A percentile compares a stretch with the other conserved stretches of the same genome.
These are phyloP conservation scores for Ogataea ramenticola DNA, from an alignment of 805 yeast species.

Conservation along the genomic window DNA sequence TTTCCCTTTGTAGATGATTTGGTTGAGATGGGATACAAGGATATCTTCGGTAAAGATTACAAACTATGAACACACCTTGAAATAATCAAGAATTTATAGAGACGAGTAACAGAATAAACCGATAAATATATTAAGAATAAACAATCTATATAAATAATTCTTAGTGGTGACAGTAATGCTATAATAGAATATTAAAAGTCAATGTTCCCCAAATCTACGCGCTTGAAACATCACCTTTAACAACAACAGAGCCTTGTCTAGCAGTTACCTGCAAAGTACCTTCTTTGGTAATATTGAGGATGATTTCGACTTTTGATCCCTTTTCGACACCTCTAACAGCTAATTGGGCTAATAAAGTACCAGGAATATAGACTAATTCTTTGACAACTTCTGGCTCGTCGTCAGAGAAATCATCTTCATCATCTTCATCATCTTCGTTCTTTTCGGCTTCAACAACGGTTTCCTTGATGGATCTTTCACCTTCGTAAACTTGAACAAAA, in stretches of 20 bases:
- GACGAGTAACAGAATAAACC: background rate
- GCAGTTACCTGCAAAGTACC: constrained; percentile 60
- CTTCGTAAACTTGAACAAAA: constrained; percentile 72
- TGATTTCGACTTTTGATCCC: constrained; percentile 61
- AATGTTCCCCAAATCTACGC: constrained; percentile 9
- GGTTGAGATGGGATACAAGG: constrained; percentile 1
- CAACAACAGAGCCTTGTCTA: constrained; percentile 45
- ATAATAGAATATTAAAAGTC: no score
- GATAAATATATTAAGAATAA: background rate
- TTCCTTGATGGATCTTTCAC: constrained; percentile 76
- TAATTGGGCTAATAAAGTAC: constrained; percentile 69
- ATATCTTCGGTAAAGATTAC: background rate
- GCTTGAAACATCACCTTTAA: constrained; percentile 37
- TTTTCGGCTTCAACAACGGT: constrained; percentile 67
- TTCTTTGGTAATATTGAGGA: constrained; percentile 57
- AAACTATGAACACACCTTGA: background rate
- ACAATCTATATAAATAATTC: background rate
- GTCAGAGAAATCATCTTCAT: constrained; percentile 40
- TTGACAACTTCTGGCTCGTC: constrained; percentile 87
- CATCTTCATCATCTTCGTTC: constrained; percentile 40
- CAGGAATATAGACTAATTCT: constrained; percentile 68
- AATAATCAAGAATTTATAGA: no score
- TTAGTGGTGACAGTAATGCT: background rate
- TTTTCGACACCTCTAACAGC: constrained; percentile 63
- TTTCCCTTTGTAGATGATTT: constrained; percentile 3